Evolutionary conservation across 169 alveolate genomes (phyloP).

Genomic region (Eimeria acervulina): DNA sequence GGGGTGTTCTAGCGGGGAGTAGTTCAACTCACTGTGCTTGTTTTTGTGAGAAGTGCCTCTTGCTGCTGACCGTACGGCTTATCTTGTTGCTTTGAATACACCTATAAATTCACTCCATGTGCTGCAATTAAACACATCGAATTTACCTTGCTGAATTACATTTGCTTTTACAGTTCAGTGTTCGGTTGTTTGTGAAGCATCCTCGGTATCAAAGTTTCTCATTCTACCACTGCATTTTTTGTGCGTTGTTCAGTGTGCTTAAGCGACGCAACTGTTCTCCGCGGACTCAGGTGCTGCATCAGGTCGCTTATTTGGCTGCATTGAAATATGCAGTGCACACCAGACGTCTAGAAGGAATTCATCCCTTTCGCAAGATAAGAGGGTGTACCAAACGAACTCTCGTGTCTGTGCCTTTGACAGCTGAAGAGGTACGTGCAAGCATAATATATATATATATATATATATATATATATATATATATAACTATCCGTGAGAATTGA

Average conservation of each 20-base stretch:
- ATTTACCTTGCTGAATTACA: no score
- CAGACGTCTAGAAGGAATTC: constrained; percentile 84
- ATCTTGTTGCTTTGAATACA: no score
- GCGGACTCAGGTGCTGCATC: constrained; percentile 88
- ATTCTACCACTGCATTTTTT: not conserved
- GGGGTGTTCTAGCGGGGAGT: not conserved
- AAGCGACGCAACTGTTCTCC: constrained; percentile 86
- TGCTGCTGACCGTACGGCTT: not conserved
- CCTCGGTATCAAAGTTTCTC: not conserved
- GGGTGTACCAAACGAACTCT: constrained; percentile 87
- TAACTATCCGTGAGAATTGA: no score
- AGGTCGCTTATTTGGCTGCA: constrained; percentile 88
- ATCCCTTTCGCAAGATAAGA: constrained; percentile 85
- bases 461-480: no score
- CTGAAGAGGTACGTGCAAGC: constrained; percentile 57
- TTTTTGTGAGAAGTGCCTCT: no score
- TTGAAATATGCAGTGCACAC: constrained; percentile 87
- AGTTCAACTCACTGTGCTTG: not conserved
- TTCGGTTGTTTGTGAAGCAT: not conserved
- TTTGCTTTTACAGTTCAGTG: no score
- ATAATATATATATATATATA: no score
- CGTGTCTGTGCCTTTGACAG: constrained; percentile 76
- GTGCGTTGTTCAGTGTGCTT: constrained; percentile 79
- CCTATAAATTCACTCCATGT: not conserved
- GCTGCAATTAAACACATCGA: not conserved